Evolutionary conservation across 805 yeast genomes (phyloP).

Genomic region (Naumovozyma dairenensis): DNA sequence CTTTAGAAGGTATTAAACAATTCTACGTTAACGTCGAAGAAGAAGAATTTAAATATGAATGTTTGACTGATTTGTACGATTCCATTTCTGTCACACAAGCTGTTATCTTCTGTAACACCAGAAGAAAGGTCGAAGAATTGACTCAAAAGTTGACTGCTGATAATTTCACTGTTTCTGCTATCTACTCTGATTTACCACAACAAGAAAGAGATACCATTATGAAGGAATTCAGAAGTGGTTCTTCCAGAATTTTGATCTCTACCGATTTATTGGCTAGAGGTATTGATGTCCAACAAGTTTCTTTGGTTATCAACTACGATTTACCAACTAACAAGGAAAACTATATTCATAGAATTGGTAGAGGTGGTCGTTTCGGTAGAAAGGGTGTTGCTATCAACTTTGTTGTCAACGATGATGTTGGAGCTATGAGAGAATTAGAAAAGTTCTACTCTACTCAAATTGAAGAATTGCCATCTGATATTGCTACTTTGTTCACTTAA

Average conservation of each 20-base stretch:
- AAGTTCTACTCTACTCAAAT: conserved; percentile 65
- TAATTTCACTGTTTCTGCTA: conserved; percentile 86
- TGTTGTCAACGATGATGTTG: conserved; percentile 70
- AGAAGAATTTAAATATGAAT: conserved; percentile 91
- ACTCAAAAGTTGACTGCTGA: conserved; percentile 67
- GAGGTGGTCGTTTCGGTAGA: conserved; percentile 97
- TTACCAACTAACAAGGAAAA: conserved; percentile 88
- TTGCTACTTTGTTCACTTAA: conserved; percentile 39
- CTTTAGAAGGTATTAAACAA: conserved; percentile 91
- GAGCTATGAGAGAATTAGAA: conserved; percentile 65
- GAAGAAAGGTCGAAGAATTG: conserved; percentile 88
- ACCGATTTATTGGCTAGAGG: conserved; percentile 98
- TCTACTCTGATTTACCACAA: conserved; percentile 97
- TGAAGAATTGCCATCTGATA: conserved; percentile 69
- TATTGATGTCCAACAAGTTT: conserved; percentile 96
- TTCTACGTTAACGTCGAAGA: conserved; percentile 82
- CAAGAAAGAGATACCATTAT: conserved; percentile 88
- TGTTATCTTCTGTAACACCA: conserved; percentile 95
- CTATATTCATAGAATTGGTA: conserved; percentile 94
- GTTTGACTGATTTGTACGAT: conserved; percentile 89
- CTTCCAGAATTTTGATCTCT: conserved; percentile 85
- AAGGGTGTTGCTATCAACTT: conserved; percentile 97
- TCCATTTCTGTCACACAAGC: conserved; percentile 93
- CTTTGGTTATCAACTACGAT: conserved; percentile 91
- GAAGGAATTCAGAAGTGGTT: conserved; percentile 92